phyloP scores from a whole-genome alignment of 305 asterid species.

The Salvia sclarea region DNA sequence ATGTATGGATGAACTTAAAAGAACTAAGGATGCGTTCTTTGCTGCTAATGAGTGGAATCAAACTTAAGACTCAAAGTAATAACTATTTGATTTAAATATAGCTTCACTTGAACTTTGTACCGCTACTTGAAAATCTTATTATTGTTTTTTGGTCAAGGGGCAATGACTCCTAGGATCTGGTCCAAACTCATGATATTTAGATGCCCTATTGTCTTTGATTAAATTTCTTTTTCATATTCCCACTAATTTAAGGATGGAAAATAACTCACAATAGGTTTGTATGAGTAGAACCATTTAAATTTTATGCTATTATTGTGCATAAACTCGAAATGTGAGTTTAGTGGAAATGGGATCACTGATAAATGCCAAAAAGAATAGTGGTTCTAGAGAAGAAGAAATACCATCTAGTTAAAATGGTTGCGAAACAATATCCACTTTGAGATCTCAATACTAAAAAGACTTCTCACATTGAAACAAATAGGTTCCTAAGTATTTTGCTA shows the following conservation, averaged over 20 bases:
- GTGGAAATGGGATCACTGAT: not conserved
- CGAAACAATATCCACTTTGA: not conserved
- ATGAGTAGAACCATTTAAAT: not conserved
- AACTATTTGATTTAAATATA: not conserved
- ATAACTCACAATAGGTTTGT: not conserved
- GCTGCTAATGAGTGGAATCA: conserved; percentile 2
- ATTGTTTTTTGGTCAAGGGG: not conserved
- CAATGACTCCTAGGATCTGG: conserved; percentile 21
- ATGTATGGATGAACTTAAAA: conserved; percentile 22
- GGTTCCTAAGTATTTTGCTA: not conserved
- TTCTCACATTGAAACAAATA: not conserved
- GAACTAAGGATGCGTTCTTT: not conserved
- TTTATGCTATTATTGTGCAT: not conserved
- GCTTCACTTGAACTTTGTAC: not conserved
- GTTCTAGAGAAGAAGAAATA: not conserved
- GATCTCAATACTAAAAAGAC: not conserved
- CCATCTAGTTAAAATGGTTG: not conserved
- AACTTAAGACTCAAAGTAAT: not conserved
- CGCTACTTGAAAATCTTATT: not conserved
- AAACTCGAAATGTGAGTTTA: not conserved
- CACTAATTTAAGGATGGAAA: not conserved
- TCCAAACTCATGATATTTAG: not conserved
- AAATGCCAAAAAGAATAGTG: not conserved
- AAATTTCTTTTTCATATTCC: not conserved
- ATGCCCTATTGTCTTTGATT: not conserved